Evolutionary conservation across 768 basidiomycete species (phyloP), one percentile per base, ranked within the genome.

Genomic region (Podaxis sp.): DNA sequence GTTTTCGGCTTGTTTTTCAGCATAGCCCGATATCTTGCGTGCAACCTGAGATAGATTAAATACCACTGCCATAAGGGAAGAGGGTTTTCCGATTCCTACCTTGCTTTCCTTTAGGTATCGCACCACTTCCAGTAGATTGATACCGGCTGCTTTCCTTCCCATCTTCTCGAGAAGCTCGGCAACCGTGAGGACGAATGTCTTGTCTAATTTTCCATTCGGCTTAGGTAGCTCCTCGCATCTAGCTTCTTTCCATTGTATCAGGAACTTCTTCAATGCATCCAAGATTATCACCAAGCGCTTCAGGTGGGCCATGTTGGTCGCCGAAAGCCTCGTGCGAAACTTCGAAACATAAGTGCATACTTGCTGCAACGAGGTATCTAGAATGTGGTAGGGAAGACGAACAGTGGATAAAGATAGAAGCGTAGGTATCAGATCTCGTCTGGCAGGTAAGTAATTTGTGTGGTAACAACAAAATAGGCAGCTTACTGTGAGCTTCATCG

Each of bases 401-500:
- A 85, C 79, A 1, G 91, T 91, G 59, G 96, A 93, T 33, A 97
- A 79, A 0, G 93, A 91, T 8, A 99, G 83, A 2, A 99, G 77
- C 0, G 95, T 94, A 19, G 94, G 88, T 68, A 96, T 94, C 54
- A 97, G 75, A 73, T 97, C 94, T 96, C 41, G 47, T 49, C 19
- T 0, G 58, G 24, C 29, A 37, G 17, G 63, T 58, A n/a, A 54
- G 25, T 46, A 40, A 50, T 41, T 24, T 55, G 15, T 24, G 27
- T 60, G 58, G 25, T n/a, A 15, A 38, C n/a, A 15, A 40, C 2
- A 54, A 57, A 7, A 25, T 36, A 46, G 43, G 49, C 25, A 24
- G 77, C 92, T 61, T 68, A 95, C 94, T 98, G 74, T 99, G 96
- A 0, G 96, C 96, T 77, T 99, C 96, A 69, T 99, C 96, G 58